Percentiles rank a stretch among this genome's conserved stretches.
Conservation (phyloP, 257 asterid genomes). For the Agastache rugosa region DNA sequence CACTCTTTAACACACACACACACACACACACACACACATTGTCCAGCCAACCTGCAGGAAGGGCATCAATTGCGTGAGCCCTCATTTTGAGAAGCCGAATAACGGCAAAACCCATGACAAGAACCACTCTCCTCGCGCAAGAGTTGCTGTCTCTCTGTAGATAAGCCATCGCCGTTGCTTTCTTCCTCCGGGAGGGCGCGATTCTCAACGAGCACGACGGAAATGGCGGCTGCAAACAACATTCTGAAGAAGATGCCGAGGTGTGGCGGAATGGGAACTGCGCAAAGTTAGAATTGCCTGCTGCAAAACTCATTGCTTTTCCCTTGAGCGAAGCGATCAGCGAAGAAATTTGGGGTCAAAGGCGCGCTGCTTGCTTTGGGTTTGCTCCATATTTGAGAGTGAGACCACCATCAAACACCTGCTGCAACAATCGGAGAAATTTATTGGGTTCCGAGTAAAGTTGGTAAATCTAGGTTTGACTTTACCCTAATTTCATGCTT, state of each 20-base stretch:
- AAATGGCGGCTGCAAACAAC: slow-evolving; percentile 44
- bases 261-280: slow-evolving; percentile 47
- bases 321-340: slow-evolving; percentile 35
- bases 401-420: slow-evolving; percentile 25
- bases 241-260: slow-evolving; percentile 45
- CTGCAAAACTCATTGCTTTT: slow-evolving; percentile 39
- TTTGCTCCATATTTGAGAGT: not conserved
- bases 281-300: slow-evolving; percentile 45
- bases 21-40: slow-evolving; percentile 5
- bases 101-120: slow-evolving; percentile 66
- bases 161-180: slow-evolving; percentile 39
- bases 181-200: slow-evolving; percentile 39
- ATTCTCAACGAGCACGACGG: slow-evolving; percentile 41
- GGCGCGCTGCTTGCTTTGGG: not conserved
- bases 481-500: not conserved
- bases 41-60: slow-evolving; percentile 57
- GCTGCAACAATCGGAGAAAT: not conserved
- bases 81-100: slow-evolving; percentile 55
- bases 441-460: not conserved
- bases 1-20: not conserved
- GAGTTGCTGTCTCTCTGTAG: slow-evolving; percentile 39
- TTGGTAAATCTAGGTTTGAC: slow-evolving; percentile 6
- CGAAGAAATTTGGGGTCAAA: slow-evolving; percentile 21
- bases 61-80: slow-evolving; percentile 47
- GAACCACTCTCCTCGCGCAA: slow-evolving; percentile 55